These are phyloP conservation scores for Alternaria ethzedia DNA, from an alignment of 2,329 filamentous ascomycete species.

Conservation along the genomic window DNA sequence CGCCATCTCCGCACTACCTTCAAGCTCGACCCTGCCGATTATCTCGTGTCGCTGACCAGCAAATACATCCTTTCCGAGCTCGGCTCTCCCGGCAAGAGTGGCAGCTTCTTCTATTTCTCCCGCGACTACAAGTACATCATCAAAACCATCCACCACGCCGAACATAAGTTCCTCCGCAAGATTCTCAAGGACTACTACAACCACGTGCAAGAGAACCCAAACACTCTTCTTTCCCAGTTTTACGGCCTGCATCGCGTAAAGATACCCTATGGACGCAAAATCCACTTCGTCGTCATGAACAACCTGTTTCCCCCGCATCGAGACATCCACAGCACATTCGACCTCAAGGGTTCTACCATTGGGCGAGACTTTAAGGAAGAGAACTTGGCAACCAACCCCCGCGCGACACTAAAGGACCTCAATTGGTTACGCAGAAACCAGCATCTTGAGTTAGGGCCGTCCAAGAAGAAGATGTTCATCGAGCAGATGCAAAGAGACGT, in stretches of 20 bases:
- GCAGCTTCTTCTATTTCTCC: conserved; percentile 99
- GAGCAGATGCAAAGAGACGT: conserved; percentile 90
- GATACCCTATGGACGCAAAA: conserved; percentile 97
- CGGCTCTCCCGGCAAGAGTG: conserved; percentile 95
- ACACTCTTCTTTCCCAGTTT: conserved; percentile 96
- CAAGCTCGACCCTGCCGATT: conserved; percentile 92
- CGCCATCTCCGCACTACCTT: conserved; percentile 87
- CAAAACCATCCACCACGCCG: conserved; percentile 97
- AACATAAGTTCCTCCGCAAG: conserved; percentile 86
- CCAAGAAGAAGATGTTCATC: conserved; percentile 87
- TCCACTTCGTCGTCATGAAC: conserved; percentile 99
- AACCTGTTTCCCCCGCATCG: conserved; percentile 97
- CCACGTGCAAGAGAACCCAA: conserved; percentile 91
- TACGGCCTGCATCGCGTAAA: conserved; percentile 97
- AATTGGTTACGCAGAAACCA: conserved; percentile 92
- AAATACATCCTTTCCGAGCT: conserved; percentile 99
- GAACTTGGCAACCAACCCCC: conserved; percentile 83
- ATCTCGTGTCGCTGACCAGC: conserved; percentile 95
- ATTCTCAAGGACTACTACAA: conserved; percentile 91
- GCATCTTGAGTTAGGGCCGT: conserved; percentile 84
- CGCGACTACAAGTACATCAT: conserved; percentile 99
- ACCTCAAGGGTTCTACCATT: conserved; percentile 94
- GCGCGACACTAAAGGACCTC: conserved; percentile 92
- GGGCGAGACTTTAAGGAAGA: conserved; percentile 91
- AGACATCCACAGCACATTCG: conserved; percentile 96